Conservation (phyloP, 192 early-diverging fungal genomes). For the Haplosporangium gracile region DNA sequence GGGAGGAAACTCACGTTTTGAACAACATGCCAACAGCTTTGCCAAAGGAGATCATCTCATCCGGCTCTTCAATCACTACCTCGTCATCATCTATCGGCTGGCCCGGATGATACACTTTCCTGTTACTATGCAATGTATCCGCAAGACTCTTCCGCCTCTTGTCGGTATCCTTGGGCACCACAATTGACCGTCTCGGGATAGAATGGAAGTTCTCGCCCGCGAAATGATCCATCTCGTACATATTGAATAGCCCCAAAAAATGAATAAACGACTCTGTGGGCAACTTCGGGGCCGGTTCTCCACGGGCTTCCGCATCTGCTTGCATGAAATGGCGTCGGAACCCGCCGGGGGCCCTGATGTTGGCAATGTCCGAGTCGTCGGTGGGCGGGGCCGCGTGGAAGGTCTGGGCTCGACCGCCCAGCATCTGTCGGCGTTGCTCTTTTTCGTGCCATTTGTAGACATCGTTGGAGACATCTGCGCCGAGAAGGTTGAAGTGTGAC, state of each 20-base stretch:
- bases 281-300: slow-evolving; percentile 64
- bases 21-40: slow-evolving; percentile 65
- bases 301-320: slow-evolving; percentile 70
- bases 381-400: slow-evolving; percentile 28
- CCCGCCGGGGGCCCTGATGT: slow-evolving; percentile 80
- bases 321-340: slow-evolving; percentile 87
- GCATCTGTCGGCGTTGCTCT: slow-evolving; percentile 17
- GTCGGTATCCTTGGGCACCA: slow-evolving; percentile 38
- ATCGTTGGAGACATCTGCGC: slow-evolving; percentile 57
- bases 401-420: slow-evolving; percentile 37
- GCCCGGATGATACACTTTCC: slow-evolving; percentile 18
- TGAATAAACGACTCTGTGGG: slow-evolving; percentile 40
- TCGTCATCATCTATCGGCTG: slow-evolving; percentile 35
- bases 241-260: slow-evolving; percentile 44
- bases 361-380: slow-evolving; percentile 52
- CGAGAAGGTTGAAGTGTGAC: slow-evolving; percentile 56
- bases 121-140: background rate
- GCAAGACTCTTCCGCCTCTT: slow-evolving; percentile 25
- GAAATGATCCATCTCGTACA: slow-evolving; percentile 60
- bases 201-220: slow-evolving; percentile 61
- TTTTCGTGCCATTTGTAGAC: slow-evolving; percentile 58
- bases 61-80: slow-evolving; percentile 29
- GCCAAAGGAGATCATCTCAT: slow-evolving; percentile 46
- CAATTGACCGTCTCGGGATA: slow-evolving; percentile 27
- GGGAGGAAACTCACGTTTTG: slow-evolving; percentile 60